These are phyloP conservation scores for Pseudogymnoascus sp. DNA, from an alignment of 2,329 filamentous ascomycete genomes.

Conservation along the genomic window DNA sequence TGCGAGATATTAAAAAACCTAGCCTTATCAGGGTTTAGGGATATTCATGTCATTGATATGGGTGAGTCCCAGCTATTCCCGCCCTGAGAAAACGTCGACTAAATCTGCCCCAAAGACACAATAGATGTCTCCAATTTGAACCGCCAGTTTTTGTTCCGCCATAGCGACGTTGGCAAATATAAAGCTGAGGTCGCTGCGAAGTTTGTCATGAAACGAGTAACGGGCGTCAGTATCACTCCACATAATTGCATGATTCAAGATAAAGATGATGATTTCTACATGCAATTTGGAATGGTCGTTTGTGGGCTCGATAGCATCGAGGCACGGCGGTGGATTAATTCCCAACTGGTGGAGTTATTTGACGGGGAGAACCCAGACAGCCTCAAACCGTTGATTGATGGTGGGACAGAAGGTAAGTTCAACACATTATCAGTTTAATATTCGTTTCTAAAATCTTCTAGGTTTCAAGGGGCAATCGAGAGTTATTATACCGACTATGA, in stretches of 20 bases:
- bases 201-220: constrained; percentile 84
- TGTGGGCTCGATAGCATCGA: constrained; percentile 97
- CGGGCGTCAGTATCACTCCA: constrained; percentile 84
- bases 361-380: constrained; percentile 74
- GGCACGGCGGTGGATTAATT: constrained; percentile 97
- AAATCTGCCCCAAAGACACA: constrained; percentile 53
- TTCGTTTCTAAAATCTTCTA: constrained; percentile 24
- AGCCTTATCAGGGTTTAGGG: constrained; percentile 87
- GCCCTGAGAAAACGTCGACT: not conserved
- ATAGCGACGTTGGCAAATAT: constrained; percentile 81
- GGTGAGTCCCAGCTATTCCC: constrained; percentile 40
- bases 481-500: constrained; percentile 85
- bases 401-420: constrained; percentile 72
- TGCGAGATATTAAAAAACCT: constrained; percentile 97
- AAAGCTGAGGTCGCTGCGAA: constrained; percentile 90
- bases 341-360: constrained; percentile 82
- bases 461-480: constrained; percentile 95
- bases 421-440: not conserved
- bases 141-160: constrained; percentile 91
- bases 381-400: constrained; percentile 90
- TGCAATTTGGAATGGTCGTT: constrained; percentile 89
- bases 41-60: constrained; percentile 99
- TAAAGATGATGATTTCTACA: constrained; percentile 92
- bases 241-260: constrained; percentile 96
- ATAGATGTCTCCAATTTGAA: constrained; percentile 99